A percentile compares a stretch with the other conserved stretches of the same genome.
Conservation (phyloP, 805 yeast species). For the Cyberlindnera maritima region DNA sequence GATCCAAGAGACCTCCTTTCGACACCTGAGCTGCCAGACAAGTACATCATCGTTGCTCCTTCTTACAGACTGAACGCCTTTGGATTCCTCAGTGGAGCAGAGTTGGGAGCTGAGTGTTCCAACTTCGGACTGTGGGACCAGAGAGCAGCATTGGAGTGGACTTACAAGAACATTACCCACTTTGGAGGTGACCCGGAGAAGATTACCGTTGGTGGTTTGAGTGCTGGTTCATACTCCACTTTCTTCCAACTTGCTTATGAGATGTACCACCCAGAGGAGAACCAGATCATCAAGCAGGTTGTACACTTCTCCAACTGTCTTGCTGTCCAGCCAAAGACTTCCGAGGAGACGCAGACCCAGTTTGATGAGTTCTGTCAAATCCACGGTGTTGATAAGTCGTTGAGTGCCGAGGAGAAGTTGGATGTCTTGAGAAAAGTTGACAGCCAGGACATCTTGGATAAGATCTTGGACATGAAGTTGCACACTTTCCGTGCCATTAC, state of each 20-base stretch:
- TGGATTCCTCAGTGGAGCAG: slow-evolving; percentile 34
- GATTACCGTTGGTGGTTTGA: slow-evolving; percentile 44
- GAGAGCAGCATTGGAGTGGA: slow-evolving; percentile 45
- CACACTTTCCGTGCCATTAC: slow-evolving; percentile 40
- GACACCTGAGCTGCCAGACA: slow-evolving; percentile 26
- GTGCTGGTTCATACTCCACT: slow-evolving; percentile 45
- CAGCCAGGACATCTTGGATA: slow-evolving; percentile 16
- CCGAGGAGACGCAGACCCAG: slow-evolving; percentile 29
- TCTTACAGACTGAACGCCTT: slow-evolving; percentile 40
- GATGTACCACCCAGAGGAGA: slow-evolving; percentile 37
- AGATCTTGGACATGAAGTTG: slow-evolving; percentile 24
- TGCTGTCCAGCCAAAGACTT: slow-evolving; percentile 37
- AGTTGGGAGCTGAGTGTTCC: slow-evolving; percentile 7
- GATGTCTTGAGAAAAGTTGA: slow-evolving; percentile 21
- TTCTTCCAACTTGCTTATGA: slow-evolving; percentile 42
- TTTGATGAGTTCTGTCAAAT: slow-evolving; percentile 33
- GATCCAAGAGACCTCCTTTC: slow-evolving; percentile 16
- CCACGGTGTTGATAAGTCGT: slow-evolving; percentile 20
- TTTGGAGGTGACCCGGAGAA: slow-evolving; percentile 46
- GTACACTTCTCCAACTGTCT: slow-evolving; percentile 35
- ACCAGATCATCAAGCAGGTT: slow-evolving; percentile 38
- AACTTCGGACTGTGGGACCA: slow-evolving; percentile 40
- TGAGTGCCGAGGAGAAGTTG: slow-evolving; percentile 21
- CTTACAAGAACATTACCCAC: slow-evolving; percentile 35
- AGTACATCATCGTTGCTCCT: slow-evolving; percentile 36